Percentiles rank a stretch among this genome's conserved stretches.
These are phyloP conservation scores for Fomes fomentarius DNA, from an alignment of 1,284 basidiomycete species.

Conservation along the genomic window DNA sequence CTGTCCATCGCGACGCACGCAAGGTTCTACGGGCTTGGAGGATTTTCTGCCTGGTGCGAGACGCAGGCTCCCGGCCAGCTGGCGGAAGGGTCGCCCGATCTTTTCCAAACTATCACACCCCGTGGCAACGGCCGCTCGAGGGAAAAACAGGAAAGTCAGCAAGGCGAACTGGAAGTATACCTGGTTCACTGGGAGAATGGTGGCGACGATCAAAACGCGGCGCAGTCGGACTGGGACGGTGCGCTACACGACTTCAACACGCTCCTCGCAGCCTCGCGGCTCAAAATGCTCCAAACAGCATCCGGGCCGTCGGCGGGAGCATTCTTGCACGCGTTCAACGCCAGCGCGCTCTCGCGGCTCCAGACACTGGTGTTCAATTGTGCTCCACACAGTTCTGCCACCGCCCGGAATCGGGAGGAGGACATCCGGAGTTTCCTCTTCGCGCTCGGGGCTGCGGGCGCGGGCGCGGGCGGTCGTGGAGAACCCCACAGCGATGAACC, in stretches of 20 bases:
- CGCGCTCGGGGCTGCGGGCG: not conserved
- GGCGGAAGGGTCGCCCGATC: too few species aligned
- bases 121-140: too few species aligned
- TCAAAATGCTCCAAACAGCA: not conserved
- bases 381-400: not conserved
- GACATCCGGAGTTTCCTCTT: not conserved
- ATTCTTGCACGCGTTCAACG: not conserved
- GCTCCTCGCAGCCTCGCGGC: not conserved
- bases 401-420: not conserved
- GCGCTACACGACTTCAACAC: not conserved
- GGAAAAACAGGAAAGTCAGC: too few species aligned
- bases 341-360: not conserved
- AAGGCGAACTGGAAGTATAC: too few species aligned
- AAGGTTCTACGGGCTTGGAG: not conserved
- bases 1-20: not conserved
- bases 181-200: too few species aligned
- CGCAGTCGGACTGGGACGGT: not conserved
- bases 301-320: not conserved
- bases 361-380: not conserved
- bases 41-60: not conserved
- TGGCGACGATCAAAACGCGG: too few species aligned
- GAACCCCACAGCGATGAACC: too few species aligned
- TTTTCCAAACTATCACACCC: too few species aligned
- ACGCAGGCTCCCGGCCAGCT: too few species aligned
- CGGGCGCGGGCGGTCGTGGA: not conserved